phyloP scores from a whole-genome alignment of 2,329 filamentous ascomycete genomes.

The Orbilia blumenaviensis region DNA sequence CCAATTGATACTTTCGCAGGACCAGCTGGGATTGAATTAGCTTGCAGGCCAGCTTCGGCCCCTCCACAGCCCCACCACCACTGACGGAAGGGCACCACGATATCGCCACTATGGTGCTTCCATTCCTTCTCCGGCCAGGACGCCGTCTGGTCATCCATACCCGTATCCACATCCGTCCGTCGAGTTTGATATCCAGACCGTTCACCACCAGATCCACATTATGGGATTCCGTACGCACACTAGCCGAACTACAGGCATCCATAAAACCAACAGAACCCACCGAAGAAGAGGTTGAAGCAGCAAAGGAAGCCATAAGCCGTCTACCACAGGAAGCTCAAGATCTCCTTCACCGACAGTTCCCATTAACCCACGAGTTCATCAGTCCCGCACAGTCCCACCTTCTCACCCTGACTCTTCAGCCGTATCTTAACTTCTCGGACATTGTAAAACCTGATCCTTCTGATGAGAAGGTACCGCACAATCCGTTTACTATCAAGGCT shows the following conservation, averaged over 20 bases:
- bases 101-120: conserved; percentile 27
- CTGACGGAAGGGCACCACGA: neutral
- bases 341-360: conserved; percentile 59
- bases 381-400: conserved; percentile 72
- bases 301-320: conserved; percentile 58
- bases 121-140: conserved; percentile 26
- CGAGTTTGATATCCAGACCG: neutral
- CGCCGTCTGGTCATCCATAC: conserved; percentile 30
- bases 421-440: conserved; percentile 47
- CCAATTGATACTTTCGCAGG: conserved; percentile 3
- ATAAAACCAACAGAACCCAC: neutral
- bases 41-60: neutral
- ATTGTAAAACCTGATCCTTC: neutral
- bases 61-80: neutral
- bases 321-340: conserved; percentile 65
- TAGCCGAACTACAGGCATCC: neutral
- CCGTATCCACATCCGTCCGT: conserved; percentile 16
- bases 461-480: conserved; percentile 56
- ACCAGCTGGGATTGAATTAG: neutral
- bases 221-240: neutral
- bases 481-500: conserved; percentile 58
- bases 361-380: conserved; percentile 67
- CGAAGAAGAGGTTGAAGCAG: conserved; percentile 43
- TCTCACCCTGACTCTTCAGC: conserved; percentile 70
- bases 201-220: neutral